These are phyloP conservation scores for Ligustrum vulgare DNA, from an alignment of 257 asterid species.

Conservation along the genomic window DNA sequence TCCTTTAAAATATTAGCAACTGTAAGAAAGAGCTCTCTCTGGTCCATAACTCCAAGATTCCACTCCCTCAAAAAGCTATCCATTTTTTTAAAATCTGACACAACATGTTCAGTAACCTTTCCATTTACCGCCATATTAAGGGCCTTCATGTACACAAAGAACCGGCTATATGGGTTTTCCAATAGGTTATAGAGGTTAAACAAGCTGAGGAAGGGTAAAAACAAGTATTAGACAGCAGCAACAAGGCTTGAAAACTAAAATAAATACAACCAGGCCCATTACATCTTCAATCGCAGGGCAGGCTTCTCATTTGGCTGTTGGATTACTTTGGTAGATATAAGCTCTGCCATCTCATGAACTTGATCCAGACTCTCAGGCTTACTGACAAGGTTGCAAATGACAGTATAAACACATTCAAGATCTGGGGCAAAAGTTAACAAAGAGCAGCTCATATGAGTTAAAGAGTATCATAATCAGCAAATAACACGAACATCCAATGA, in stretches of 20 bases:
- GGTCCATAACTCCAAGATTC: constrained; percentile 77
- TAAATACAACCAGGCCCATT: constrained; percentile 14
- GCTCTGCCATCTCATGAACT: constrained; percentile 76
- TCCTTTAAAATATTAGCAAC: constrained; percentile 68
- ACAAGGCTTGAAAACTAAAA: constrained; percentile 2
- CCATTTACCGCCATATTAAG: constrained; percentile 72
- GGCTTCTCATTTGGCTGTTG: constrained; percentile 82
- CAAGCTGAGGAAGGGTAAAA: constrained; percentile 45
- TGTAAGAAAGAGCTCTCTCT: constrained; percentile 74
- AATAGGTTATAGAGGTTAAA: constrained; percentile 86
- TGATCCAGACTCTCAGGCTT: constrained; percentile 69
- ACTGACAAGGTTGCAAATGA: constrained; percentile 87
- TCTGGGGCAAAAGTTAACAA: constrained; percentile 42
- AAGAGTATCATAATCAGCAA: constrained; percentile 8
- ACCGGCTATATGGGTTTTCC: constrained; percentile 90
- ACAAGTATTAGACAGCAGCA: constrained; percentile 24
- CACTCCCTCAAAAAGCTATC: constrained; percentile 79
- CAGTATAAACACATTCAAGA: constrained; percentile 79
- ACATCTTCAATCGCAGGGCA: constrained; percentile 83
- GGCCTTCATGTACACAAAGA: constrained; percentile 84
- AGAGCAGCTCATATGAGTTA: constrained; percentile 1
- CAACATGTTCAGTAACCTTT: constrained; percentile 71
- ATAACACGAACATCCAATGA: neutral
- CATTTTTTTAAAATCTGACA: constrained; percentile 70
- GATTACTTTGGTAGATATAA: constrained; percentile 66